phyloP scores from a whole-genome alignment of 495 filamentous ascomycete genomes.

The Aspergillus kassunensis region DNA sequence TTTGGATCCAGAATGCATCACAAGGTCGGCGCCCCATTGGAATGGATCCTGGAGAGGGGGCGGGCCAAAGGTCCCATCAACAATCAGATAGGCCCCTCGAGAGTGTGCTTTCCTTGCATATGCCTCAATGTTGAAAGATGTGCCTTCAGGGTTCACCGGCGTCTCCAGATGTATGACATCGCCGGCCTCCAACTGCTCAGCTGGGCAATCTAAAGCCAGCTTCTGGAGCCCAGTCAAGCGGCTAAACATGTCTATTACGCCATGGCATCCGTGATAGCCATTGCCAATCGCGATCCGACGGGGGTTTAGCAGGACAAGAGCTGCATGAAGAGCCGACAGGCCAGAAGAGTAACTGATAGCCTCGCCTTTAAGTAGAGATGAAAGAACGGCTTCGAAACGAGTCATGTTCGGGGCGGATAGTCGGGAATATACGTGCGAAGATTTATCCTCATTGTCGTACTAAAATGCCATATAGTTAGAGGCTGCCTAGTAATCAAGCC shows the following conservation, averaged over 20 bases:
- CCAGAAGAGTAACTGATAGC: slow-evolving; percentile 78
- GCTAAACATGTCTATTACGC: slow-evolving; percentile 65
- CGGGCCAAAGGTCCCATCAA: slow-evolving; percentile 92
- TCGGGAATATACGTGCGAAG: slow-evolving; percentile 70
- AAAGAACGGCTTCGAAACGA: slow-evolving; percentile 79
- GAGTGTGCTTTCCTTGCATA: slow-evolving; percentile 70
- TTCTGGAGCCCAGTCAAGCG: slow-evolving; percentile 67
- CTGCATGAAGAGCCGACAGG: slow-evolving; percentile 80
- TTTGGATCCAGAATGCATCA: slow-evolving; percentile 92
- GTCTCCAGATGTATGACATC: slow-evolving; percentile 92
- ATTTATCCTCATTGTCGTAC: slow-evolving; percentile 24
- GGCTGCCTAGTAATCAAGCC: neutral
- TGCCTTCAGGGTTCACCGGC: slow-evolving; percentile 84
- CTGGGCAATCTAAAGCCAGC: slow-evolving; percentile 57
- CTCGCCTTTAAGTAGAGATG: slow-evolving; percentile 64
- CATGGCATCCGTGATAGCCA: slow-evolving; percentile 93
- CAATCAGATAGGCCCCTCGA: slow-evolving; percentile 68
- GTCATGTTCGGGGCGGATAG: slow-evolving; percentile 67
- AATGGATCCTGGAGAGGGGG: slow-evolving; percentile 88
- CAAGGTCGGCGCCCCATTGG: slow-evolving; percentile 67
- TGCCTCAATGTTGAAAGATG: slow-evolving; percentile 62
- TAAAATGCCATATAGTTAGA: neutral
- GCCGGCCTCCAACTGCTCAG: slow-evolving; percentile 56
- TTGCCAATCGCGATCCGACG: slow-evolving; percentile 70
- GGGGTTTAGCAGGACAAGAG: slow-evolving; percentile 74